These are phyloP conservation scores for Quercus lobata DNA, from an alignment of 331 rosid species.

Conservation along the genomic window DNA sequence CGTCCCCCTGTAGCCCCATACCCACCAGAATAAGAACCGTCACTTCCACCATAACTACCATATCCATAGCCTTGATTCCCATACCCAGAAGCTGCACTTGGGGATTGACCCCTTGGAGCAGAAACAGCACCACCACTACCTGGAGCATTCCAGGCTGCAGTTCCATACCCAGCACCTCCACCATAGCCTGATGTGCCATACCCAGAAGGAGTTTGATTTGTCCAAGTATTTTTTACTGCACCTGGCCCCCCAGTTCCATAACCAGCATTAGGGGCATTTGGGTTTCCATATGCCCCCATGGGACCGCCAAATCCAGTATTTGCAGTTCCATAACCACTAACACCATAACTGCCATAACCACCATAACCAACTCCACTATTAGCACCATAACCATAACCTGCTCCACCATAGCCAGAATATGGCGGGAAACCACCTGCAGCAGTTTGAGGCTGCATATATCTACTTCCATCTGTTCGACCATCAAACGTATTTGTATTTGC, in stretches of 20 bases:
- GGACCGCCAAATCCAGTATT: conserved; percentile 48
- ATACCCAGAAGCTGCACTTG: conserved; percentile 50
- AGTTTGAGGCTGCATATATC: conserved; percentile 49
- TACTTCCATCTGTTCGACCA: conserved; percentile 42
- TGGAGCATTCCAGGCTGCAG: conserved; percentile 43
- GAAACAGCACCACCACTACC: conserved; percentile 37
- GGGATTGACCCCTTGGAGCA: conserved; percentile 57
- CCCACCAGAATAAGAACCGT: conserved; percentile 40
- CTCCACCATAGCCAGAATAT: conserved; percentile 43
- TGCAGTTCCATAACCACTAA: conserved; percentile 45
- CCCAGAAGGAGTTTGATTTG: conserved; percentile 40
- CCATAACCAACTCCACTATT: conserved; percentile 41
- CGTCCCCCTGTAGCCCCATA: conserved; percentile 41
- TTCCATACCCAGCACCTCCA: conserved; percentile 34
- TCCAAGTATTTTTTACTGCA: conserved; percentile 46
- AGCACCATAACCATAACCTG: conserved; percentile 54
- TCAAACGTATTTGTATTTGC: conserved; percentile 40
- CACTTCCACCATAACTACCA: conserved; percentile 34
- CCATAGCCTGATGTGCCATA: conserved; percentile 44
- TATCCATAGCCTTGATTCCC: conserved; percentile 44
- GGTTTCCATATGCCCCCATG: conserved; percentile 49
- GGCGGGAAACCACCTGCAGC: conserved; percentile 47
- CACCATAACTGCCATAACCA: conserved; percentile 46
- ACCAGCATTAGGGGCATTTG: conserved; percentile 43
- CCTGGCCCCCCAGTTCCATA: conserved; percentile 44